Conservation (phyloP, 805 yeast genomes). For the Cyberlindnera euphorbiiphila region DNA sequence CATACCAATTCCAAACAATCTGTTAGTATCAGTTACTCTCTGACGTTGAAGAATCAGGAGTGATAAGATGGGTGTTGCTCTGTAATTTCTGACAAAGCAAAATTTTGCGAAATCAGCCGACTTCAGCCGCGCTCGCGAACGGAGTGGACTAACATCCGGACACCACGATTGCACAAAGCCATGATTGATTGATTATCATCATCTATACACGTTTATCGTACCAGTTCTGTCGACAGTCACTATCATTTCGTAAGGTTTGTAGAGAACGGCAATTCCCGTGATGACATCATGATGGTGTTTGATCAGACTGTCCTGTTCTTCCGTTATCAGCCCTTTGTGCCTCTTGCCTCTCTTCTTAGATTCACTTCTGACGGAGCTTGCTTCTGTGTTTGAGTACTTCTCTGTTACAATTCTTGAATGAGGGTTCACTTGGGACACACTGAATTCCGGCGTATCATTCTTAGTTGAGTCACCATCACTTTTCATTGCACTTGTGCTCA, state of each 20-base stretch:
- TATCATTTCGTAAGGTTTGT: conserved; percentile 54
- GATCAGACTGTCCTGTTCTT: conserved; percentile 41
- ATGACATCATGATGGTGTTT: conserved; percentile 50
- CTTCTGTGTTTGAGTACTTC: conserved; percentile 14
- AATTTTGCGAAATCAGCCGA: conserved; percentile 3
- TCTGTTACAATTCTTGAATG: conserved; percentile 41
- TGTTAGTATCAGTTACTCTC: no score
- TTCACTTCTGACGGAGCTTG: neutral
- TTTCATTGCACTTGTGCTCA: conserved; percentile 10
- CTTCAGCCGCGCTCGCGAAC: no score
- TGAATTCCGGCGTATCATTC: conserved; percentile 2
- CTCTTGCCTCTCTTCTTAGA: conserved; percentile 18
- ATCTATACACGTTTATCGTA: conserved; percentile 53
- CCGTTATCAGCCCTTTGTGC: conserved; percentile 35
- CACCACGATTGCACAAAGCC: neutral
- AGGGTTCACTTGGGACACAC: conserved; percentile 34
- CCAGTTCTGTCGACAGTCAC: conserved; percentile 69
- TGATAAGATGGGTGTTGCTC: neutral
- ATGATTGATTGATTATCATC: no score
- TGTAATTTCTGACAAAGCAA: conserved; percentile 23
- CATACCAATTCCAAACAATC: no score
- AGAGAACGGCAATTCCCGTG: conserved; percentile 42
- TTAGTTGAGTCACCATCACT: conserved; percentile 20
- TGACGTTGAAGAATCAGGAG: no score
- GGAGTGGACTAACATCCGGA: neutral